Base-by-base conservation (phyloP, 2,329 filamentous ascomycete species). In the Magnaporthiopsis rhizophila region DNA sequence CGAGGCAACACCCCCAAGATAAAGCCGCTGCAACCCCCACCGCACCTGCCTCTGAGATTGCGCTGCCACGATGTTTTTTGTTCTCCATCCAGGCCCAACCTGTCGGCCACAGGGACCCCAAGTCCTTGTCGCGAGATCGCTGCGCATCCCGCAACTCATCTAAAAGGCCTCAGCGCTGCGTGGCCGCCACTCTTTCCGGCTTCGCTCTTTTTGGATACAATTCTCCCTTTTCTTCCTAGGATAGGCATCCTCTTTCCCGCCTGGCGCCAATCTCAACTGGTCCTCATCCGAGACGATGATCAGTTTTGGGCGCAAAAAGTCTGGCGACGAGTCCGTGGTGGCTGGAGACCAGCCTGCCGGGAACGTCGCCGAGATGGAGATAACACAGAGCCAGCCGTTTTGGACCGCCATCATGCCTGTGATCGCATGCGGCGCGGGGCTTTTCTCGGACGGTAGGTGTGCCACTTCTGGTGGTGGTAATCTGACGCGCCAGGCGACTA, bases 401-500 rank as follows among this genome's bases (percentile, higher is more conserved):
- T 63, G 62, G 62, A 58, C 56, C 28, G 62, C 62, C 32, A 74
- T 79, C 26, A 72, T 84, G 82, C 91, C 92, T 18, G 89, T 92
- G 0, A 88, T 97, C 69, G 92, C 92, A 58, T 96, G 92, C 72
- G 93, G 93, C 68, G 90, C 92, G 62, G 93, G 93, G 71, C 82
- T 97, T 2, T 97, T 97, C 76, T 92, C 89, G 30, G 93, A 97
- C 75, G 93, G 62, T 63, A 59, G 21, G 62, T 45, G 21, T 53
- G 45, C 21, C 21, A 6, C 45, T 50, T 6, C 18, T 21, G 38
- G 38, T 1, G 21, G 38, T 2, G 15, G 18, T 21, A 21, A 15
- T 21, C 38, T 50, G 38, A 15, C 3, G 15, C 45, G n/a, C 2
- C 18, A 11, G 8, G 45, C 21, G 45, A 53, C 45, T 53, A 18